A percentile compares a stretch with the other conserved stretches of the same genome.
Evolutionary conservation across 2,329 filamentous ascomycete species (phyloP).

Genomic region (Xylaria sp.): DNA sequence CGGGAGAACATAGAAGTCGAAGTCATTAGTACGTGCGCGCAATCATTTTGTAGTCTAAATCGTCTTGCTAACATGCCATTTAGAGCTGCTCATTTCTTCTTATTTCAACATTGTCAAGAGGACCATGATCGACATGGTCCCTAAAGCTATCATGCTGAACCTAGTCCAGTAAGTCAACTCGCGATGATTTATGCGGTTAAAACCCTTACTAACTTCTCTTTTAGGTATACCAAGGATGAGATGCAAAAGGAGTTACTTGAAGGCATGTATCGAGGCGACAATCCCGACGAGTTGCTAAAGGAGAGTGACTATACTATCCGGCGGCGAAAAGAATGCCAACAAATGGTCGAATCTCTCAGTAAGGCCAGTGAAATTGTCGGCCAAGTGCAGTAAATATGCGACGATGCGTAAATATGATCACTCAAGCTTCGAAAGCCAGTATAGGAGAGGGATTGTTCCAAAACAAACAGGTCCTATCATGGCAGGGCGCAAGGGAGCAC

Average conservation of each 20-base stretch:
- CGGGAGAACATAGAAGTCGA: constrained; percentile 96
- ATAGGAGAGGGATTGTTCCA: background rate
- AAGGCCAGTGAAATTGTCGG: constrained; percentile 97
- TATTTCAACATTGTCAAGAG: constrained; percentile 99
- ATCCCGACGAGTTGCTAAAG: constrained; percentile 93
- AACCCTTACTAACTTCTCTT: constrained; percentile 36
- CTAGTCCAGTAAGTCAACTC: constrained; percentile 82
- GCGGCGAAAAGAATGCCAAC: constrained; percentile 96
- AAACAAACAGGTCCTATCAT: background rate
- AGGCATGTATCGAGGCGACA: constrained; percentile 94
- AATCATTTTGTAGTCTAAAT: background rate
- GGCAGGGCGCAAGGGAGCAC: constrained; percentile 8
- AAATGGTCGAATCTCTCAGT: constrained; percentile 95
- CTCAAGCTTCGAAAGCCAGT: background rate
- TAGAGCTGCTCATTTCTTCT: constrained; percentile 92
- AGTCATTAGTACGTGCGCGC: constrained; percentile 83
- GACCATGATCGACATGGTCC: constrained; percentile 99
- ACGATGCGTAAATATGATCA: constrained; percentile 23
- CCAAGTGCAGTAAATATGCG: constrained; percentile 67
- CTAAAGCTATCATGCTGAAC: constrained; percentile 98
- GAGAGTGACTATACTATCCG: constrained; percentile 97
- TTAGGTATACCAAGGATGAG: constrained; percentile 92
- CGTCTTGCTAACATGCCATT: constrained; percentile 34
- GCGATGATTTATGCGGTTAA: background rate
- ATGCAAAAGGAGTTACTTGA: constrained; percentile 98